A percentile compares a stretch with the other conserved stretches of the same genome.
Conservation (phyloP, 129 eudicot genomes). For the Deinandra increscens region DNA sequence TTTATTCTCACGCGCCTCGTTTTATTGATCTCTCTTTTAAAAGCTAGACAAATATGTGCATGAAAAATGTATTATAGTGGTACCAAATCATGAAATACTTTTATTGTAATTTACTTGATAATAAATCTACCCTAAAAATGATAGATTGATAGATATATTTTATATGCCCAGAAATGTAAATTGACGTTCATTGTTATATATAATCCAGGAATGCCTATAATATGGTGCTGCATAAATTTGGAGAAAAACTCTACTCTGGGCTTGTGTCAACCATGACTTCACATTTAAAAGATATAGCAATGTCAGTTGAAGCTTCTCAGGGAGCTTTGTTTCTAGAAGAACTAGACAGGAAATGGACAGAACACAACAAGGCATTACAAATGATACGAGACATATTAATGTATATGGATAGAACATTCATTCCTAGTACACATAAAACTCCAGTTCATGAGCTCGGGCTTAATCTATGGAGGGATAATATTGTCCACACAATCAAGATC, state of each 20-base stretch:
- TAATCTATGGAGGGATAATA: constrained; percentile 51
- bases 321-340: constrained; percentile 53
- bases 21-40: background rate
- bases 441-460: constrained; percentile 28
- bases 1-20: background rate
- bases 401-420: background rate
- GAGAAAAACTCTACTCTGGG: constrained; percentile 54
- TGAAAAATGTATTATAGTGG: background rate
- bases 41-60: background rate
- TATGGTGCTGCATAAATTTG: constrained; percentile 38
- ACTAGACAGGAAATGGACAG: constrained; percentile 54
- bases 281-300: constrained; percentile 49
- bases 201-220: constrained; percentile 50
- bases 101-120: background rate
- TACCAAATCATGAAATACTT: background rate
- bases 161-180: background rate
- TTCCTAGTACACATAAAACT: background rate
- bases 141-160: background rate
- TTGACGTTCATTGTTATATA: background rate
- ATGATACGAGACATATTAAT: constrained; percentile 36
- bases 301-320: constrained; percentile 48
- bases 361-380: constrained; percentile 62
- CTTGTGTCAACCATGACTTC: constrained; percentile 55
- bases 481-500: constrained; percentile 43
- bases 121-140: background rate